Conservation (phyloP, 2,329 filamentous ascomycete species). For the Aspergillus chevalieri region DNA sequence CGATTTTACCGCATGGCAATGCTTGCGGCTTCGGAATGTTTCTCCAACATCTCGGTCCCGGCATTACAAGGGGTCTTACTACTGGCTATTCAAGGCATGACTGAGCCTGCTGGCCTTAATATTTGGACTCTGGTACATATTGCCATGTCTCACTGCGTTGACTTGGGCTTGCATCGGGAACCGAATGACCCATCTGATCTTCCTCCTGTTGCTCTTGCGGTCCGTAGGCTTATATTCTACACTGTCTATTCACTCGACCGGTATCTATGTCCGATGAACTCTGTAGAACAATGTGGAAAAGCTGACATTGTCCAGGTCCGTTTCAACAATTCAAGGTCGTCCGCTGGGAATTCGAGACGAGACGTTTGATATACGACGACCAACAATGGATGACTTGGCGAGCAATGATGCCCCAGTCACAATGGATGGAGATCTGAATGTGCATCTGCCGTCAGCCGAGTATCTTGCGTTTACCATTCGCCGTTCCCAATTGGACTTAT, state of each 20-base stretch:
- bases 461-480: conserved; percentile 23
- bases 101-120: conserved; percentile 29
- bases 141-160: conserved; percentile 34
- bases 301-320: conserved; percentile 17
- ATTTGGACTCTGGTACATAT: conserved; percentile 34
- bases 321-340: conserved; percentile 34
- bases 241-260: conserved; percentile 33
- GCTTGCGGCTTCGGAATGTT: conserved; percentile 25
- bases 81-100: conserved; percentile 27
- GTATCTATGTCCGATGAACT: conserved; percentile 8
- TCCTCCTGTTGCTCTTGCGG: conserved; percentile 6
- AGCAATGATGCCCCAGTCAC: no score
- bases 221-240: conserved; percentile 27
- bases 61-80: conserved; percentile 28
- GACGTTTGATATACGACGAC: conserved; percentile 29
- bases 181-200: conserved; percentile 8
- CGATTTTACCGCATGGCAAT: conserved; percentile 30
- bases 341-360: conserved; percentile 35
- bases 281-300: no score
- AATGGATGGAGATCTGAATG: no score
- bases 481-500: conserved; percentile 21
- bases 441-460: no score
- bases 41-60: conserved; percentile 28
- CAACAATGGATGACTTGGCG: conserved; percentile 7
- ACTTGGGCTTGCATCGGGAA: conserved; percentile 35